Base-by-base conservation (phyloP, 495 filamentous ascomycete genomes). In the Aspergillus hancockii region DNA sequence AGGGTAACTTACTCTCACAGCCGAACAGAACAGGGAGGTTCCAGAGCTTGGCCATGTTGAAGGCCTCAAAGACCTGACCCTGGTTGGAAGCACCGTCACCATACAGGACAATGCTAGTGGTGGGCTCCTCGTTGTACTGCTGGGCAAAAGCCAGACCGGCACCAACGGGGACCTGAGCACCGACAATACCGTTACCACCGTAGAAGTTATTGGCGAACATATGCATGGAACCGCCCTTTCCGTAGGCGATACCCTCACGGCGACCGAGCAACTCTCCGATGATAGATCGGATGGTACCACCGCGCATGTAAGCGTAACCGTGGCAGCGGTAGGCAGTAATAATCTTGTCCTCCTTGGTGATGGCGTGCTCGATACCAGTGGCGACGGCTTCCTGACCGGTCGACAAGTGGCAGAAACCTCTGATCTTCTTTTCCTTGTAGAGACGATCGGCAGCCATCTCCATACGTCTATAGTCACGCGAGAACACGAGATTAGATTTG, bases 31-130 rank as follows among this genome's bases (percentile, higher is more conserved):
- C 85, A 41, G 94, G 94, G 21, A 98, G 78, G 57, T 94, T 93
- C 94, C 94, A 98, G 59, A 98, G 88, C 86, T 97, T 97, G 49
- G 94, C 94, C 94, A 98, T 98, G 87, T 98, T 98, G 85, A 96
- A 98, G 57, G 94, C 92, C 84, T 98, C 94, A 71, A 98, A 98
- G 59, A 98, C 95, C 78, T 98, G 94, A 64, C 94, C 94, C 83
- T 98, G 94, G 82, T 98, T 98, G 79, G 87, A 88, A 59, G 94
- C 94, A 80, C 94, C 94, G 67, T 98, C 94, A 83, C 93, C 94
- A 74, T 98, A 98, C 53, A 98, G 83, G 56, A 91, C 85, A 63
- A 98, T 83, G 56, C 90, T 90, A 51, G 90, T 90, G 72, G 90
- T 92, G 77, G 88, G 83, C 77, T 88, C 85, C 66, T 83, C 85